Evolutionary conservation across 2,329 filamentous ascomycete genomes (phyloP).

Genomic region (Aureobasidium leucospermi): DNA sequence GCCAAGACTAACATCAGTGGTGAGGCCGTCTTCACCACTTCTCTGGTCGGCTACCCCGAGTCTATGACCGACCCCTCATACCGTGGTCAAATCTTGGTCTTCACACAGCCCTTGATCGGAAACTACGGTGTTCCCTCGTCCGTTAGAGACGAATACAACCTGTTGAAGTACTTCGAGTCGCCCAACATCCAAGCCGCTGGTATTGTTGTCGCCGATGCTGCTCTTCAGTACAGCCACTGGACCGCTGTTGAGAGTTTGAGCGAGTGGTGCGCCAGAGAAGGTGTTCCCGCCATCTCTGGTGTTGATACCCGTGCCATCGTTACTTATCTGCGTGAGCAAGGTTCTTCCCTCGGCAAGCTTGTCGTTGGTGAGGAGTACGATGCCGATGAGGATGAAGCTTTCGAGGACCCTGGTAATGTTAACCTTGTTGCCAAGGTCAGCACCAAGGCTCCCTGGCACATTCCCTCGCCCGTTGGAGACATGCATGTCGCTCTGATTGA

Average conservation of each 20-base stretch:
- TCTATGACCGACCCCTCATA: conserved; percentile 66
- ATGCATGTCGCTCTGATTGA: conserved; percentile 93
- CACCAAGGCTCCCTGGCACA: conserved; percentile 96
- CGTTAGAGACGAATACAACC: conserved; percentile 75
- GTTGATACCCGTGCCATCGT: conserved; percentile 97
- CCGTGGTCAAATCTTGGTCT: conserved; percentile 88
- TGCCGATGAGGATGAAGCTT: conserved; percentile 94
- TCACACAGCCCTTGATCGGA: conserved; percentile 94
- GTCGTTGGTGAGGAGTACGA: conserved; percentile 96
- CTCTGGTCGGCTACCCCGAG: conserved; percentile 94
- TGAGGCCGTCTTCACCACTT: conserved; percentile 97
- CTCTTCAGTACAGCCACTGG: conserved; percentile 94
- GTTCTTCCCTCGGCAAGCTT: conserved; percentile 90
- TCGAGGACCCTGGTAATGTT: conserved; percentile 89
- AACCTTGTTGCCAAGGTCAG: conserved; percentile 94
- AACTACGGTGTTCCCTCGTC: conserved; percentile 95
- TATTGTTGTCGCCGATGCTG: conserved; percentile 92
- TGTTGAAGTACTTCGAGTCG: conserved; percentile 97
- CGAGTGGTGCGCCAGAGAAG: conserved; percentile 93
- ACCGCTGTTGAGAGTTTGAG: conserved; percentile 90
- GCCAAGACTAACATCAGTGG: conserved; percentile 95
- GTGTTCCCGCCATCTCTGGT: conserved; percentile 90
- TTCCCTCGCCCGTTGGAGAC: conserved; percentile 73
- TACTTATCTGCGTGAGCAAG: conserved; percentile 89
- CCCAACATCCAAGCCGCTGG: conserved; percentile 95